Conservation (phyloP, 352 stramenopile genomes). For the Pythium phragmiticola region DNA sequence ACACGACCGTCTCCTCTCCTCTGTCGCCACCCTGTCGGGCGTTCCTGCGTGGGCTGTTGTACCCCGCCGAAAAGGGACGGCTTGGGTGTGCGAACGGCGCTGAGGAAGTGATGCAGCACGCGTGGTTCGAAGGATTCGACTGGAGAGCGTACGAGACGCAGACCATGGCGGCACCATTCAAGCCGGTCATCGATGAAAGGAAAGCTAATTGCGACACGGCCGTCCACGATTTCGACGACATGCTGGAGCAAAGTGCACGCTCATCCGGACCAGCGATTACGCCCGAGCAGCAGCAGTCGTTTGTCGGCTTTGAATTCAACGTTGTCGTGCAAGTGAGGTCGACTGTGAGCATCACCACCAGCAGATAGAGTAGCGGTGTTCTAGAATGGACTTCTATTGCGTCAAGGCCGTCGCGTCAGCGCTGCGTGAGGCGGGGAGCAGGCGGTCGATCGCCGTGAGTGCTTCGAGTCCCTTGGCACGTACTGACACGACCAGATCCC, state of each 20-base stretch:
- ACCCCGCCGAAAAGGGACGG: conserved; percentile 45
- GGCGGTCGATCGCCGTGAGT: conserved; percentile 53
- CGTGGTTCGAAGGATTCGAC: conserved; percentile 57
- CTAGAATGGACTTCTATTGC: background rate
- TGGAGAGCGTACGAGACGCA: conserved; percentile 45
- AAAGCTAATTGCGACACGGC: conserved; percentile 69
- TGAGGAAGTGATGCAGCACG: conserved; percentile 50
- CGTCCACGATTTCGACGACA: conserved; percentile 61
- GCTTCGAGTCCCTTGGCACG: conserved; percentile 48
- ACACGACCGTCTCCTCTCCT: conserved; percentile 24
- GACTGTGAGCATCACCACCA: background rate
- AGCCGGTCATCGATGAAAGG: conserved; percentile 51
- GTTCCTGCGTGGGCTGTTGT: conserved; percentile 50
- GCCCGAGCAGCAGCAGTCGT: conserved; percentile 47
- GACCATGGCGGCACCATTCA: conserved; percentile 41
- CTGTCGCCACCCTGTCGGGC: conserved; percentile 34
- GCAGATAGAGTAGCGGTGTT: background rate
- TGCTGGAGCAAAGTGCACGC: conserved; percentile 42
- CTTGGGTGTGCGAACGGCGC: conserved; percentile 35
- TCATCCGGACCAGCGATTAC: conserved; percentile 30
- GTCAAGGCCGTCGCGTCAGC: background rate
- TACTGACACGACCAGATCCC: conserved; percentile 49
- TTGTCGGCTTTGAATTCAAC: conserved; percentile 64
- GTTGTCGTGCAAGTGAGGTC: conserved; percentile 21
- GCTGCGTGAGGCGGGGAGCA: conserved; percentile 4